Evolutionary conservation across 495 filamentous ascomycete species (phyloP).

Genomic region (Penicillium riverlandense): DNA sequence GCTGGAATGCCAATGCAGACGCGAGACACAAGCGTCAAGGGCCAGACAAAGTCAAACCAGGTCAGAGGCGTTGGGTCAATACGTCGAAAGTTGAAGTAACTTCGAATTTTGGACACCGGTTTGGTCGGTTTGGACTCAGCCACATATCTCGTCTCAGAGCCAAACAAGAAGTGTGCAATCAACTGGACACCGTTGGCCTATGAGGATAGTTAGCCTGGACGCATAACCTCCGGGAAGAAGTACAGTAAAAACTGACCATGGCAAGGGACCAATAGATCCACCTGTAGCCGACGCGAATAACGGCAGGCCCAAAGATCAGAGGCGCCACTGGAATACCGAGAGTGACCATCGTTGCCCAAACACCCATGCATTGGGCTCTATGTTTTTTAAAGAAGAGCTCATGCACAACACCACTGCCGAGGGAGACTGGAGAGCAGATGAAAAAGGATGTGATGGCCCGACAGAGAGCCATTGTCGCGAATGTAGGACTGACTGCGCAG

Average conservation of each 20-base stretch:
- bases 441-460: slow-evolving; percentile 43
- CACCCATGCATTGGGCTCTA: slow-evolving; percentile 38
- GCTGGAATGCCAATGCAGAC: slow-evolving; percentile 41
- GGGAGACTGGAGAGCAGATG: slow-evolving; percentile 39
- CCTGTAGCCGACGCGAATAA: slow-evolving; percentile 33
- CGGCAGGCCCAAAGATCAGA: slow-evolving; percentile 43
- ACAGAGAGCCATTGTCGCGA: slow-evolving; percentile 31
- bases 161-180: slow-evolving; percentile 44
- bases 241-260: slow-evolving; percentile 23
- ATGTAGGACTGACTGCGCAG: slow-evolving; percentile 36
- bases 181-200: slow-evolving; percentile 49
- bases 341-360: slow-evolving; percentile 35
- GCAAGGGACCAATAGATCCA: slow-evolving; percentile 39
- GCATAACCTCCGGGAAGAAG: background rate
- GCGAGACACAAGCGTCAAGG: slow-evolving; percentile 28
- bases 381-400: slow-evolving; percentile 42
- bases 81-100: slow-evolving; percentile 36
- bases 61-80: slow-evolving; percentile 42
- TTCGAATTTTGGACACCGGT: slow-evolving; percentile 7
- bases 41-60: slow-evolving; percentile 39
- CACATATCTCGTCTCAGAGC: slow-evolving; percentile 38
- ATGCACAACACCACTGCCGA: slow-evolving; percentile 37
- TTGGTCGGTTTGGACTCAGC: slow-evolving; percentile 29
- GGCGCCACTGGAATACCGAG: slow-evolving; percentile 39
- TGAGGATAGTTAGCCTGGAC: background rate